Conservation (phyloP, 2,329 filamentous ascomycete species). For the Penicillium paneum region DNA sequence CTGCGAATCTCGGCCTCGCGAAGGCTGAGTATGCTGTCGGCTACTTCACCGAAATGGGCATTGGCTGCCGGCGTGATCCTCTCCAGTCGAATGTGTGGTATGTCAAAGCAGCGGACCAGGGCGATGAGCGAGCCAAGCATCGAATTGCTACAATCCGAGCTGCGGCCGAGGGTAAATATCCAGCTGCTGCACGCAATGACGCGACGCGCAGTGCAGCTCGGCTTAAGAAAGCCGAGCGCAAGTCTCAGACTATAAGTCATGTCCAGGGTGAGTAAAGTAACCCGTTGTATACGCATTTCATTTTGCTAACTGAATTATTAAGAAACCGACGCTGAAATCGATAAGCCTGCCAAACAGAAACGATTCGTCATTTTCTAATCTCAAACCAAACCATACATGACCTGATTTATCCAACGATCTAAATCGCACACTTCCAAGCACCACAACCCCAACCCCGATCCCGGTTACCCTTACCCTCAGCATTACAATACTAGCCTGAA, state of each 20-base stretch:
- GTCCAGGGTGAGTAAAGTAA: constrained; percentile 9
- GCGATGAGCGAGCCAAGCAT: constrained; percentile 84
- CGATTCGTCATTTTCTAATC: constrained; percentile 25
- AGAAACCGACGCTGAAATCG: constrained; percentile 6
- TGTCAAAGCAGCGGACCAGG: constrained; percentile 87
- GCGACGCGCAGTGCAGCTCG: constrained; percentile 8
- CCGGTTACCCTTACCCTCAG: not conserved
- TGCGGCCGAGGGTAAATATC: constrained; percentile 61
- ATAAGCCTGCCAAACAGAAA: constrained; percentile 22
- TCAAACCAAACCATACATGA: not conserved
- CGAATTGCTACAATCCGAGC: constrained; percentile 81
- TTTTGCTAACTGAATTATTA: not conserved
- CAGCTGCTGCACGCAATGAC: constrained; percentile 18
- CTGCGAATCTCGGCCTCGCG: constrained; percentile 67
- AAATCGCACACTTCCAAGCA: not conserved
- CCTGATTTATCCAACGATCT: not conserved
- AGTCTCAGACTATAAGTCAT: not conserved
- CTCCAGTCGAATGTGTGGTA: constrained; percentile 98
- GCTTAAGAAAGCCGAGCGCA: constrained; percentile 9
- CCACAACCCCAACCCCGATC: no score
- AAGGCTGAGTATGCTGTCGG: constrained; percentile 91
- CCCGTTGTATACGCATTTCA: no score
- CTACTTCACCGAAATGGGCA: constrained; percentile 98
- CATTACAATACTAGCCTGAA: not conserved
- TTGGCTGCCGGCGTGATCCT: constrained; percentile 90